Conservation (phyloP, 2,329 filamentous ascomycete genomes). For the Penicillium sp. region DNA sequence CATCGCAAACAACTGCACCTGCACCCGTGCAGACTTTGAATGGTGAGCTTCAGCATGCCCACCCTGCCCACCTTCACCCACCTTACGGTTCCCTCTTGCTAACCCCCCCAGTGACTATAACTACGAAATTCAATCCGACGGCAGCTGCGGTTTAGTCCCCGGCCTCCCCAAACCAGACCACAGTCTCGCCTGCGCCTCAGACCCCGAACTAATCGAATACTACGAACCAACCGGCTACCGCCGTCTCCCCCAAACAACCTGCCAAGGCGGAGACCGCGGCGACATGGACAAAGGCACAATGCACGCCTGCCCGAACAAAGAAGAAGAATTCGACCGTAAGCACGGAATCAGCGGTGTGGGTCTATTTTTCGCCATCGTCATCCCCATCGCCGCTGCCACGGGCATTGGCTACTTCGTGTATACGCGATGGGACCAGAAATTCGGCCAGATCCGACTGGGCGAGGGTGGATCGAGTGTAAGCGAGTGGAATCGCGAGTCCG, state of each 20-base stretch:
- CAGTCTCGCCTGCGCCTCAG: conserved; percentile 58
- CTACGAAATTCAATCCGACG: conserved; percentile 77
- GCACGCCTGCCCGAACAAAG: conserved; percentile 74
- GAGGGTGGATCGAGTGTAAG: no score
- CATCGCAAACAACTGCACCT: conserved; percentile 76
- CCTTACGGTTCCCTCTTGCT: no score
- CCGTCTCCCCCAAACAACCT: conserved; percentile 86
- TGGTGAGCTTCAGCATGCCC: conserved; percentile 61
- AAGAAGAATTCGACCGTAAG: conserved; percentile 79
- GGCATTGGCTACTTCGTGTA: conserved; percentile 83
- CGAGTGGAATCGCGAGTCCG: no score
- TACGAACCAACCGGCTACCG: conserved; percentile 87
- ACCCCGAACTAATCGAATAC: conserved; percentile 76
- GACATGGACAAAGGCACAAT: conserved; percentile 64
- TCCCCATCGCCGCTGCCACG: conserved; percentile 73
- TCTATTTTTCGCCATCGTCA: conserved; percentile 82
- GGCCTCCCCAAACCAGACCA: conserved; percentile 71
- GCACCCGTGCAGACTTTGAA: conserved; percentile 85
- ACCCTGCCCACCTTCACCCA: no score
- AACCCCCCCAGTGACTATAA: conserved; percentile 80
- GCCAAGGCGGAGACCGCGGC: conserved; percentile 72
- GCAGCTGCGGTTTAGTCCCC: conserved; percentile 75
- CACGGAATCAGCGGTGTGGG: conserved; percentile 71
- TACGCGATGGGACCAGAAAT: conserved; percentile 83
- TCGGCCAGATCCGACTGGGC: conserved; percentile 88